Base-by-base conservation (phyloP, 2,329 filamentous ascomycete species). In the Pestalotiopsis sp. region DNA sequence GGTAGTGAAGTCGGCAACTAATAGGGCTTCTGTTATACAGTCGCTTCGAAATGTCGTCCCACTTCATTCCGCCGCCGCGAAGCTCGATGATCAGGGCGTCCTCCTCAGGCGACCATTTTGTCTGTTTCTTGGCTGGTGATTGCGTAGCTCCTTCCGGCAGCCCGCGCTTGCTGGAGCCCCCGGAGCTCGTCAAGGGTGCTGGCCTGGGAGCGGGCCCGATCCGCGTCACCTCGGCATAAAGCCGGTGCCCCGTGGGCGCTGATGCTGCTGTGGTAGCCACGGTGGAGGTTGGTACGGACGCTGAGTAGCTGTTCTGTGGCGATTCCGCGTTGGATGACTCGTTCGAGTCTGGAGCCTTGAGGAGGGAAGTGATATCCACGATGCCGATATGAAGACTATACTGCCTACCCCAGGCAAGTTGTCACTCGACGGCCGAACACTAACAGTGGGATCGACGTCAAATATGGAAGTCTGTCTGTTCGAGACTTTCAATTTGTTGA, bases 1-100 rank as follows among this genome's bases (percentile, higher is more conserved):
- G 95, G 80, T 98, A 98, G 77, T 97, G 94, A 65, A 98, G 86
- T 58, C 95, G 91, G 80, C 95, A 98, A 75, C 94, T 97, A 76
- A 98, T 98, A 68, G 94, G 92, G 81, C 94, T 98, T 74, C 96
- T 90, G 71, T 95, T 95, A 2, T 94, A 95, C 64, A 98, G 84
- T 67, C 92, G 89, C 83, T 95, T 97, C 71, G 94, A 97, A 75
- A 98, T 98, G 80, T 98, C 95, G 78, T 98, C 95, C 96, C 95
- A 98, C 79, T 98, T 98, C 94, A 98, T 97, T 9, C 93, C 93
- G 74, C 91, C 91, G 49, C 94, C 93, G 68, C 95, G 90, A 71
- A 98, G 88, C 79, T 97, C 93, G 75, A 98, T 97, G 75, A 97
- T 97, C 63, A 96, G 84, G n/a, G 92, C 90, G 80, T 98, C 94